Evolutionary conservation across 352 stramenopile genomes (phyloP), one percentile per base, ranked within the genome.

Genomic region (Globisporangium perplexum): DNA sequence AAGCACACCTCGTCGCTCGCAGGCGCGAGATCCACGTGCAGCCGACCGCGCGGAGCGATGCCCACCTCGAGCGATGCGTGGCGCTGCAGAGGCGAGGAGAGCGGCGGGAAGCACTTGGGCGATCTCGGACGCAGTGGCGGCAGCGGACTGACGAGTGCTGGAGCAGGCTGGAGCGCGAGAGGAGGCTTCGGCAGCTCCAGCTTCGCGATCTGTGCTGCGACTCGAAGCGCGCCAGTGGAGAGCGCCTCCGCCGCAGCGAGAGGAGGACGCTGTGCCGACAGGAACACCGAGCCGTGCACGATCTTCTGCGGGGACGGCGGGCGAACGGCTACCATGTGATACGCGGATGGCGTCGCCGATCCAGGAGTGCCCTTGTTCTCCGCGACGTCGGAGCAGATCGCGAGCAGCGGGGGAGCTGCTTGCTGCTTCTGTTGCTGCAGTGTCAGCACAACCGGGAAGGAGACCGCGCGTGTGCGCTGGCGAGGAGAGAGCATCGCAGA

Each of bases 231-330:
- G 3, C 8, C 36, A 53, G 15, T 36, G 6, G 28, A 23, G 4
- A 50, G 39, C 20, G 39, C 24, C 7, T 48, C 39, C 12, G 39
- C 24, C 0, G 52, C 12, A 1, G 43, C n/a, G 15, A 43, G 31
- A n/a, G 36, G 42, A 15, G 57, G 57, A 41, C 44, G 57, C 36
- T 57, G 50, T 0, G 54, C 36, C 6, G 59, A 63, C 43, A 68
- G 35, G 24, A 68, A 72, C 7, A 75, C 63, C 0, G 67, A 68
- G 6, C 67, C 61, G 26, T 75, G 67, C 7, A 60, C 33, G 52
- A 75, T 59, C 24, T 57, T 59, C n/a, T 64, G 56, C 17, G 63
- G 63, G 17, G 63, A 74, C 24, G 57, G 60, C 20, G 63, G 66
- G 43, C 66, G 63, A 45, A 68, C 18, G 0, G 61, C 64, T 2